A percentile compares a stretch with the other conserved stretches of the same genome.
Evolutionary conservation across 2,329 filamentous ascomycete species (phyloP).

Genomic region (Fusarium ramigenum): DNA sequence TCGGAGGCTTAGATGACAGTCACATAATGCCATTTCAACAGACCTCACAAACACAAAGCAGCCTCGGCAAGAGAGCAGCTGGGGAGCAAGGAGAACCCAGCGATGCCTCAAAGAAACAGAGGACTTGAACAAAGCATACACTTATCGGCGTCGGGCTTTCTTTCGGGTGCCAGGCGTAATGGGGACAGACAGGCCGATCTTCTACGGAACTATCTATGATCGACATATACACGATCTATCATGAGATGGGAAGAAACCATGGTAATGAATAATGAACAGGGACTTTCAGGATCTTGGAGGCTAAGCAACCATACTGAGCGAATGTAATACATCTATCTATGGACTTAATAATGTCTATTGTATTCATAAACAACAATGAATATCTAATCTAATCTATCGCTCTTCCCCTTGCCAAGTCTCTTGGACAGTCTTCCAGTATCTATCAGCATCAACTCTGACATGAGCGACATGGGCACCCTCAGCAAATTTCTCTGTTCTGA

Average conservation of each 20-base stretch:
- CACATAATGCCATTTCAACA: conserved; percentile 7
- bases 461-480: conserved; percentile 62
- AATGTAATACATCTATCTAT: not conserved
- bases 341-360: not conserved
- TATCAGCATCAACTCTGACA: conserved; percentile 53
- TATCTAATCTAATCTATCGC: not conserved
- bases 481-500: conserved; percentile 57
- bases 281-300: not conserved
- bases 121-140: conserved; percentile 34
- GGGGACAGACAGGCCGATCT: no score
- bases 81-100: conserved; percentile 32
- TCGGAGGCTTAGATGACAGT: conserved; percentile 53
- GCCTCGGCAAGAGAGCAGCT: conserved; percentile 30
- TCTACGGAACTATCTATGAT: not conserved
- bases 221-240: not conserved
- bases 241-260: not conserved
- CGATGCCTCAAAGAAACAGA: conserved; percentile 45
- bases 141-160: not conserved
- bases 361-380: not conserved
- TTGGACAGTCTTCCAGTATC: conserved; percentile 62
- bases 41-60: not conserved
- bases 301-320: not conserved
- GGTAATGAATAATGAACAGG: not conserved
- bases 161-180: not conserved
- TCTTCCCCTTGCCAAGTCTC: conserved; percentile 55